A percentile compares a stretch with the other conserved stretches of the same genome.
Conservation (phyloP, 2,329 filamentous ascomycete genomes). For the Aureobasidium uvarum region DNA sequence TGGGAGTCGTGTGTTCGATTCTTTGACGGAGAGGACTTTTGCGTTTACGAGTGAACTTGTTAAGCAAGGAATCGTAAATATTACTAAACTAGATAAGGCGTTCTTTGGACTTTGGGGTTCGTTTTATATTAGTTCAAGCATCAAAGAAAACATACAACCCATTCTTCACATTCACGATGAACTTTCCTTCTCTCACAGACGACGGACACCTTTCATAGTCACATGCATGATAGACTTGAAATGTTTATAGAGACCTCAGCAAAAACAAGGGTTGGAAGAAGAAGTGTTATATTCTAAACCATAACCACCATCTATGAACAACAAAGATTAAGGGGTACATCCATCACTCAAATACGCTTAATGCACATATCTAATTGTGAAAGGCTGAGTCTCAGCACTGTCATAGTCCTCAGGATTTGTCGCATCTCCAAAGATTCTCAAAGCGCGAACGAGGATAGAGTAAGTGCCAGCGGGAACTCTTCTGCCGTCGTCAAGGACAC, state of each 20-base stretch:
- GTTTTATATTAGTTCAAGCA: neutral
- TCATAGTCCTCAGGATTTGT: slow-evolving; percentile 34
- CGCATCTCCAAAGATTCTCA: slow-evolving; percentile 36
- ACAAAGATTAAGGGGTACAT: neutral
- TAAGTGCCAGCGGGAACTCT: slow-evolving; percentile 36
- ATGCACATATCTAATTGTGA: slow-evolving; percentile 29
- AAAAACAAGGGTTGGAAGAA: neutral
- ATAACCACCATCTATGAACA: neutral
- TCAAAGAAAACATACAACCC: neutral
- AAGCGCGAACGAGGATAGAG: slow-evolving; percentile 34
- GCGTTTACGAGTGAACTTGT: no score
- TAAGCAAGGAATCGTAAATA: no score
- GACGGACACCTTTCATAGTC: no score
- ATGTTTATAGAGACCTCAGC: neutral
- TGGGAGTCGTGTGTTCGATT: no score
- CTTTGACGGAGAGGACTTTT: no score
- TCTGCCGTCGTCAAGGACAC: slow-evolving; percentile 34
- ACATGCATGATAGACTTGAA: neutral
- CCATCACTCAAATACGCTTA: neutral
- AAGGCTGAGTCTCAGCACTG: slow-evolving; percentile 32
- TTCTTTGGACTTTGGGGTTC: neutral
- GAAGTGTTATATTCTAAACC: neutral
- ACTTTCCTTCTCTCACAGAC: no score
- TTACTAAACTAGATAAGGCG: no score
- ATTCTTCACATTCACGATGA: neutral